Evolutionary conservation across 192 early-diverging fungal species (phyloP).

Genomic region (Coemansia sp.): DNA sequence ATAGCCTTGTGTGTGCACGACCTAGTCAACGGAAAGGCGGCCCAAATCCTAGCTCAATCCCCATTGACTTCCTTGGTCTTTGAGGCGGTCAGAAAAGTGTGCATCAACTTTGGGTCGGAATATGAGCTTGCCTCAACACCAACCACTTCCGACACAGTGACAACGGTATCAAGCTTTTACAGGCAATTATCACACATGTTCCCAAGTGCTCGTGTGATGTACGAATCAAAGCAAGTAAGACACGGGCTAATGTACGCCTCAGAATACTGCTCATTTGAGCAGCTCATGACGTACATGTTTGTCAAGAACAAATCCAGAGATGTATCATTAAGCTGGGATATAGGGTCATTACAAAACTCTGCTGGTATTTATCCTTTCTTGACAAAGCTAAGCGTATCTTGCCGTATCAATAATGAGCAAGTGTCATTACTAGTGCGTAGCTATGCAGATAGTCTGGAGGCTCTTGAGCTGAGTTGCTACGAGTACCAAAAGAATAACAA

Average conservation of each 20-base stretch:
- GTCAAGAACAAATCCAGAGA: not conserved
- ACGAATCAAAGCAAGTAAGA: not conserved
- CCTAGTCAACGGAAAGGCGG: not conserved
- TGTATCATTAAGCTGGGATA: not conserved
- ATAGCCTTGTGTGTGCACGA: not conserved
- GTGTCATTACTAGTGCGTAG: not conserved
- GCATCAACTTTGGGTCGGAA: not conserved
- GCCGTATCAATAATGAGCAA: not conserved
- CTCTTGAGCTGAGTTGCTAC: not conserved
- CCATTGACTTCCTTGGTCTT: not conserved
- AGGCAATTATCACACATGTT: not conserved
- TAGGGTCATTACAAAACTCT: not conserved
- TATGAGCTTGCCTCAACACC: not conserved
- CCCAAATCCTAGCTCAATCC: not conserved
- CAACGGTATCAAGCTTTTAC: not conserved
- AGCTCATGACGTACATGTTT: not conserved
- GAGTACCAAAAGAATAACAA: not conserved
- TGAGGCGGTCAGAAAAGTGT: not conserved
- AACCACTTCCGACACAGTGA: not conserved
- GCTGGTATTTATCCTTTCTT: not conserved
- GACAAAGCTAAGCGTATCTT: not conserved
- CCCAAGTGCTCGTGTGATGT: not conserved
- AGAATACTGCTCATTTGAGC: not conserved
- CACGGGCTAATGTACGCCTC: not conserved
- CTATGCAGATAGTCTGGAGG: not conserved